Conservation (phyloP, 805 yeast species). For the Starmerella davenportii region DNA sequence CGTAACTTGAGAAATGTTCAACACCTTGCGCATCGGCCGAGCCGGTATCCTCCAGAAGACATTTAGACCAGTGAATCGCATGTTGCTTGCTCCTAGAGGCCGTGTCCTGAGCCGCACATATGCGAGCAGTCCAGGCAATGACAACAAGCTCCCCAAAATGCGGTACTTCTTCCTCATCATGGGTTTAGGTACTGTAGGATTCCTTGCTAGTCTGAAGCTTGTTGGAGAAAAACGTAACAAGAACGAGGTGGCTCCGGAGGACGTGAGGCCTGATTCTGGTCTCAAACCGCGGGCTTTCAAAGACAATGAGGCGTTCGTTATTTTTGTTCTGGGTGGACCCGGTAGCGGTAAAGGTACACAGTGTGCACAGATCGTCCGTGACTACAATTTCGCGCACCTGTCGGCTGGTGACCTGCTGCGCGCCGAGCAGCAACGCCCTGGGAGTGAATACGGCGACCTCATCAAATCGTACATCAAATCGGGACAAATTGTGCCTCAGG, state of each 20-base stretch:
- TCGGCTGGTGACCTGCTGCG: slow-evolving; percentile 94
- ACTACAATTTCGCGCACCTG: slow-evolving; percentile 67
- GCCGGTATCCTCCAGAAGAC: no score
- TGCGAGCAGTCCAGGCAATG: neutral
- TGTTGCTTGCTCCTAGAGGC: no score
- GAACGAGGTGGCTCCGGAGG: slow-evolving; percentile 17
- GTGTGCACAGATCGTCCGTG: slow-evolving; percentile 65
- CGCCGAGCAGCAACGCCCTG: slow-evolving; percentile 73
- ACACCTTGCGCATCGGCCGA: no score
- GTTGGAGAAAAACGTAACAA: slow-evolving; percentile 18
- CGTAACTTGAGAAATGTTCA: no score
- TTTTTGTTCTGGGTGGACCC: slow-evolving; percentile 91
- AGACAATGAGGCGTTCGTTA: slow-evolving; percentile 52
- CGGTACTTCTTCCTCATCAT: slow-evolving; percentile 21
- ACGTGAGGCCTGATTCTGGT: no score
- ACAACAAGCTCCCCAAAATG: slow-evolving; percentile 19
- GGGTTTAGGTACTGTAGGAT: slow-evolving; percentile 21
- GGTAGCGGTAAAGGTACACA: slow-evolving; percentile 98
- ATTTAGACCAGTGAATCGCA: no score
- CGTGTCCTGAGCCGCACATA: no score
- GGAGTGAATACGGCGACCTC: slow-evolving; percentile 68
- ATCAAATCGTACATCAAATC: slow-evolving; percentile 71
- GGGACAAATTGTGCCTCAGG: slow-evolving; percentile 86
- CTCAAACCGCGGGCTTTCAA: slow-evolving; percentile 33
- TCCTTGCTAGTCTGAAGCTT: slow-evolving; percentile 18